phyloP scores from a whole-genome alignment of 2,329 filamentous ascomycete species.

The Blastomyces silverae region DNA sequence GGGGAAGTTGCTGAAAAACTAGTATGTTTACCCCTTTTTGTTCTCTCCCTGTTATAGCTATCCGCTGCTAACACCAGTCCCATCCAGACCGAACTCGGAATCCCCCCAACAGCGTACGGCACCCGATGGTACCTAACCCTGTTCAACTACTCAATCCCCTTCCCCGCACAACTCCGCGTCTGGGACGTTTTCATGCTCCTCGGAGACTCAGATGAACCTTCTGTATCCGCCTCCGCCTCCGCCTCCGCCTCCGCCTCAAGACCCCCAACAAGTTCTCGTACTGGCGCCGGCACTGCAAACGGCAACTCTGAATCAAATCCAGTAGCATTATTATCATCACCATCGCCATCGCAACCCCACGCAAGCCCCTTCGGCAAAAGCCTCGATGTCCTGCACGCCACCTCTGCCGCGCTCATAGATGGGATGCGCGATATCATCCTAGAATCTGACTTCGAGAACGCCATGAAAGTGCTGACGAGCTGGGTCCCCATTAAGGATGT shows the following conservation, averaged over 20 bases:
- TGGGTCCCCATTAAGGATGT: constrained; percentile 94
- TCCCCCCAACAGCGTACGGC: constrained; percentile 86
- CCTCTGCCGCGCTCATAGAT: constrained; percentile 82
- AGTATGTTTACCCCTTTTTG: constrained; percentile 47
- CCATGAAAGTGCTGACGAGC: constrained; percentile 92
- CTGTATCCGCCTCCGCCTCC: constrained; percentile 19
- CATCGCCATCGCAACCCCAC: constrained; percentile 22
- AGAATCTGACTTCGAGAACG: constrained; percentile 92
- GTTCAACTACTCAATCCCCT: constrained; percentile 95
- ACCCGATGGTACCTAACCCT: constrained; percentile 96
- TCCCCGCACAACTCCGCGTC: constrained; percentile 84
- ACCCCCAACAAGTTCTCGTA: constrained; percentile 27
- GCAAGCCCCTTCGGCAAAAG: constrained; percentile 52
- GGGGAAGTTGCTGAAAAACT: constrained; percentile 75
- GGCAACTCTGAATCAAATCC: constrained; percentile 21
- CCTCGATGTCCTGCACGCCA: constrained; percentile 82
- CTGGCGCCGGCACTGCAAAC: constrained; percentile 20
- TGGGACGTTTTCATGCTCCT: constrained; percentile 98
- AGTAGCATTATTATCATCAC: constrained; percentile 10
- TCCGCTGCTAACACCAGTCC: not conserved
- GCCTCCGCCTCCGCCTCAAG: no score
- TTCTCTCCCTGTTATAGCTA: not conserved
- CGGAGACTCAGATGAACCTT: constrained; percentile 59
- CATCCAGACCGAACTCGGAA: constrained; percentile 62
- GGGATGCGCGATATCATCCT: constrained; percentile 81